These are phyloP conservation scores for Mycothermus thermophilus DNA, from an alignment of 495 filamentous ascomycete species.

Conservation along the genomic window DNA sequence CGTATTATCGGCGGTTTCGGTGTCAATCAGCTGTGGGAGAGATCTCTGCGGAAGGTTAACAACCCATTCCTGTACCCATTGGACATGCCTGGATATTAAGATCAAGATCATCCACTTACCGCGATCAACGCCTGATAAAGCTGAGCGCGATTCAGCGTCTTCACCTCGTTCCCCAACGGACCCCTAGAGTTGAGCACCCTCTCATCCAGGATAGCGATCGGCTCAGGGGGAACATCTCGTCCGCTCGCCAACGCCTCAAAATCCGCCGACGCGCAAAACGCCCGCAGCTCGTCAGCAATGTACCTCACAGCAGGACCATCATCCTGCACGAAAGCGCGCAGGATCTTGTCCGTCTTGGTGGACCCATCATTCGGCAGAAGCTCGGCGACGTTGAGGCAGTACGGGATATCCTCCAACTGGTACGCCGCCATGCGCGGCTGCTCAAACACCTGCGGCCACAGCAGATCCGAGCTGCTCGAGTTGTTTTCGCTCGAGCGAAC, in stretches of 20 bases:
- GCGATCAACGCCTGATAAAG: constrained; percentile 3
- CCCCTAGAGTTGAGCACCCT: background rate
- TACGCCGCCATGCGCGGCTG: background rate
- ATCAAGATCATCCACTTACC: background rate
- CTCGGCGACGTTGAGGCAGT: constrained; percentile 5
- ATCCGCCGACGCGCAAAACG: constrained; percentile 4
- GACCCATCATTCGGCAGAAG: background rate
- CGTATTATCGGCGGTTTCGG: background rate
- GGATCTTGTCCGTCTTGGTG: constrained; percentile 2
- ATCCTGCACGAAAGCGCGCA: constrained; percentile 3
- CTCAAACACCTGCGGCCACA: constrained; percentile 5
- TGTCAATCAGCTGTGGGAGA: constrained; percentile 1
- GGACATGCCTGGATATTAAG: too few relatives aligned
- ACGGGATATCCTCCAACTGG: background rate
- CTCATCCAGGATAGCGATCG: constrained; percentile 8
- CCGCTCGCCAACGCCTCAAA: background rate
- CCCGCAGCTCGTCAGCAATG: constrained; percentile 8
- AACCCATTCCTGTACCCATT: too few relatives aligned
- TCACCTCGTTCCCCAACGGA: background rate
- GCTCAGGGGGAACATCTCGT: background rate
- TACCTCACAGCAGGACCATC: constrained; percentile 3
- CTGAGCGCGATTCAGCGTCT: constrained; percentile 1
- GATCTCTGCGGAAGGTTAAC: background rate
- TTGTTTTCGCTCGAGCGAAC: too few relatives aligned
- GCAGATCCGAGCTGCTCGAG: too few relatives aligned